Evolutionary conservation across 805 yeast species (phyloP).

Genomic region (Candida succiphila): DNA sequence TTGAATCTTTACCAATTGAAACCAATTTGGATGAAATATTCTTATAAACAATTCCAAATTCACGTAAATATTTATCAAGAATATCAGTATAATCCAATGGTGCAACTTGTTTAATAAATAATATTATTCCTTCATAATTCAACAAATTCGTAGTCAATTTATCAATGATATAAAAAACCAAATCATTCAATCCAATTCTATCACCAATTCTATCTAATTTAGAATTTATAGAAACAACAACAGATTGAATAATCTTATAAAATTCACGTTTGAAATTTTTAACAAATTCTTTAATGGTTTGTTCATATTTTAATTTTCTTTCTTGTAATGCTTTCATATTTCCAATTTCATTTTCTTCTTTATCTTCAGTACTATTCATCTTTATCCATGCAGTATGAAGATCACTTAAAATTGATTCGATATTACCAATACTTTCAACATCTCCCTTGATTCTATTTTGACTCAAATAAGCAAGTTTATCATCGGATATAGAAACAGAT

Average conservation of each 20-base stretch:
- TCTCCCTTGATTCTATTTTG: slow-evolving; percentile 39
- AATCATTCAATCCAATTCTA: no score
- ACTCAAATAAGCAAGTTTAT: slow-evolving; percentile 37
- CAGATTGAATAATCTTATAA: slow-evolving; percentile 14
- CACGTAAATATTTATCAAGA: slow-evolving; percentile 26
- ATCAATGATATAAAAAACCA: slow-evolving; percentile 13
- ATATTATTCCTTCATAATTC: slow-evolving; percentile 36
- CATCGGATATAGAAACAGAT: slow-evolving; percentile 58
- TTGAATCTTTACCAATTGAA: slow-evolving; percentile 9
- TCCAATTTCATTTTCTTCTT: slow-evolving; percentile 34
- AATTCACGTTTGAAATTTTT: slow-evolving; percentile 27
- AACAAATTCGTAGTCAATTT: slow-evolving; percentile 30
- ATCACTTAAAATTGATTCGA: slow-evolving; percentile 48
- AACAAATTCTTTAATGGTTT: slow-evolving; percentile 41
- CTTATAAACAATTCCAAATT: slow-evolving; percentile 18
- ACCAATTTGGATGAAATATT: slow-evolving; percentile 14
- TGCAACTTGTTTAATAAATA: slow-evolving; percentile 53
- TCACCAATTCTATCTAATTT: slow-evolving; percentile 5
- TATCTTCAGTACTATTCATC: slow-evolving; percentile 31
- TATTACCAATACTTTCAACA: slow-evolving; percentile 25
- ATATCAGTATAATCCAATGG: slow-evolving; percentile 33
- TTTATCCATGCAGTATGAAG: slow-evolving; percentile 59
- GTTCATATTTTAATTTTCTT: slow-evolving; percentile 50
- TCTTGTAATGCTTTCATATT: slow-evolving; percentile 67
- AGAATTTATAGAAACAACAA: slow-evolving; percentile 21